A percentile compares a stretch with the other conserved stretches of the same genome.
Conservation (phyloP, 176 grass and related monocot species). For the Avena atlantica region DNA sequence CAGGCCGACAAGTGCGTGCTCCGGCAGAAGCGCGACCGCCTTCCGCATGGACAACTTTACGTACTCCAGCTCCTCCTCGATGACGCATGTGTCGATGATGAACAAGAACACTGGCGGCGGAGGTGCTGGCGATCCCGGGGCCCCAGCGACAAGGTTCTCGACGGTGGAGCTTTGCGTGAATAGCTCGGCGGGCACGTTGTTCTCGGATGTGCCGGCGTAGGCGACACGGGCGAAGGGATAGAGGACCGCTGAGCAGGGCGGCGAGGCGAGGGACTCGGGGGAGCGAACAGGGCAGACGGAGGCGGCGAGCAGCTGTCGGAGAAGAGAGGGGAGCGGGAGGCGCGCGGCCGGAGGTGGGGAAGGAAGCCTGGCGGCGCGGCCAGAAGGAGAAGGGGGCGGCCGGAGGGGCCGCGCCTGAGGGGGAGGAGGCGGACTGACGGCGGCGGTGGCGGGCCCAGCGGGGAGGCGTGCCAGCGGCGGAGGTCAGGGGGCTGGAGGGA, state of each 20-base stretch:
- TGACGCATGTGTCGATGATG: conserved; percentile 93
- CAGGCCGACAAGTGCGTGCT: conserved; percentile 87
- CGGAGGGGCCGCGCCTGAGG: too few species aligned
- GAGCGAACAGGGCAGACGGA: conserved; percentile 63
- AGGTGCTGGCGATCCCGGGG: conserved; percentile 45
- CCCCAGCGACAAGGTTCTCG: conserved; percentile 66
- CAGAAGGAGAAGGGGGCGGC: too few species aligned
- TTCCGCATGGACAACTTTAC: conserved; percentile 86
- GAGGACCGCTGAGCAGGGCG: conserved; percentile 71
- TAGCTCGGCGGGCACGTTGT: conserved; percentile 87
- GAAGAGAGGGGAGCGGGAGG: too few species aligned
- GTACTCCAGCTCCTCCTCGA: conserved; percentile 94
- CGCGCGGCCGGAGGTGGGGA: too few species aligned
- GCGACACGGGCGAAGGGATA: conserved; percentile 95
- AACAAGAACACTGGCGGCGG: conserved; percentile 88
- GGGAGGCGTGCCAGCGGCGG: too few species aligned
- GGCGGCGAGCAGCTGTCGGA: conserved; percentile 72
- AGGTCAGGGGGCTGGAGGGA: too few species aligned
- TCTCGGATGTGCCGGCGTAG: conserved; percentile 80
- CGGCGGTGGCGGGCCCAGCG: too few species aligned
- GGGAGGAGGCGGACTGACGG: too few species aligned
- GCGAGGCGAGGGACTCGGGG: conserved; percentile 56
- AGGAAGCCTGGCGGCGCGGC: too few species aligned
- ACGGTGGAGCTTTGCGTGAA: conserved; percentile 86
- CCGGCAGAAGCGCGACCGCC: conserved; percentile 78